A percentile compares a stretch with the other conserved stretches of the same genome.
Conservation (phyloP, 2,329 filamentous ascomycete genomes). For the Simplicillium sp. region DNA sequence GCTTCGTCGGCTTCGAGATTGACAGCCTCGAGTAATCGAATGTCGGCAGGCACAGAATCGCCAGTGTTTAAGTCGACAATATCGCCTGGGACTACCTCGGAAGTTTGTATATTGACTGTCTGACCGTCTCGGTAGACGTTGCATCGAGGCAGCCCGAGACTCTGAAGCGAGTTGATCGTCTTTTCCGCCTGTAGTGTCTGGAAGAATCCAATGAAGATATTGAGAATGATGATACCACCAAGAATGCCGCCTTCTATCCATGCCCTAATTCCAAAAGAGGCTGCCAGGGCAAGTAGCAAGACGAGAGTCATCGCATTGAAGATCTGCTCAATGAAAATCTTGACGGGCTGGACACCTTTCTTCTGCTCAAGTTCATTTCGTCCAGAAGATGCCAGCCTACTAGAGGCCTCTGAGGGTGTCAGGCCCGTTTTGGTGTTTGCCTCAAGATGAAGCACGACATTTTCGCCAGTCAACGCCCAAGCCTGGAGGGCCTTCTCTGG, state of each 20-base stretch:
- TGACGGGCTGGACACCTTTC: slow-evolving; percentile 40
- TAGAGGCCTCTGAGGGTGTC: slow-evolving; percentile 36
- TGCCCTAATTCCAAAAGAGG: slow-evolving; percentile 36
- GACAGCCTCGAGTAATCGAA: slow-evolving; percentile 42
- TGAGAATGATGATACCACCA: slow-evolving; percentile 40
- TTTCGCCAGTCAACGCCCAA: slow-evolving; percentile 31
- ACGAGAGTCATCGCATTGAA: slow-evolving; percentile 53
- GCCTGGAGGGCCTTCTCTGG: no score
- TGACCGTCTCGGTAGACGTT: slow-evolving; percentile 26
- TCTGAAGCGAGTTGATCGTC: slow-evolving; percentile 29
- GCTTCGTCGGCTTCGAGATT: slow-evolving; percentile 57
- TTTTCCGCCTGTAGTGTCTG: slow-evolving; percentile 31
- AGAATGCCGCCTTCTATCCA: slow-evolving; percentile 43
- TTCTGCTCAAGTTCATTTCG: slow-evolving; percentile 43
- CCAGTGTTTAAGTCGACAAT: slow-evolving; percentile 39
- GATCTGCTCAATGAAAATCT: slow-evolving; percentile 48
- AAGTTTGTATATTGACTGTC: slow-evolving; percentile 19
- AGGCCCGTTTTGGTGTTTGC: slow-evolving; percentile 46
- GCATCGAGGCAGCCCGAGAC: slow-evolving; percentile 24
- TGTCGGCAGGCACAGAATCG: slow-evolving; percentile 47
- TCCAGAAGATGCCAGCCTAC: slow-evolving; percentile 44
- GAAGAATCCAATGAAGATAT: slow-evolving; percentile 38
- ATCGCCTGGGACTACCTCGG: slow-evolving; percentile 45
- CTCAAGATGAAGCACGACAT: slow-evolving; percentile 41
- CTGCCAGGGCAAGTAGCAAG: slow-evolving; percentile 51